These are phyloP conservation scores for Ammopiptanthus mongolicus DNA, from an alignment of 306 rosid species.

Conservation along the genomic window DNA sequence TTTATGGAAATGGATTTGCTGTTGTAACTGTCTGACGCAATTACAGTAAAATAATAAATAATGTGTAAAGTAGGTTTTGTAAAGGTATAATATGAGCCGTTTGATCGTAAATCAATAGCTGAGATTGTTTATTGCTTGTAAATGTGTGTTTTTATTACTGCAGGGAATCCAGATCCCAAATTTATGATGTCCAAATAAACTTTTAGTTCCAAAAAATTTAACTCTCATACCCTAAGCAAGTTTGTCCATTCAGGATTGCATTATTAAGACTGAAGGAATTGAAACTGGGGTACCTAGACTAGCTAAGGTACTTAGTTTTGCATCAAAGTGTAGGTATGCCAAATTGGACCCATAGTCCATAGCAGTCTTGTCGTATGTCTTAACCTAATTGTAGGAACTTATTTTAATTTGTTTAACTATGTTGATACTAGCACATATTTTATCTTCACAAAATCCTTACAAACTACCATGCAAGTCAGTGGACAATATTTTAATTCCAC, in stretches of 20 bases:
- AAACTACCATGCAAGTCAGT: not conserved
- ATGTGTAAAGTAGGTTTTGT: too few species aligned
- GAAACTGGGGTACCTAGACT: not conserved
- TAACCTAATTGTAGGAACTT: not conserved
- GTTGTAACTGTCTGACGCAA: too few species aligned
- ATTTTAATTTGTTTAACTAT: not conserved
- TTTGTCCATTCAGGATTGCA: constrained; percentile 23
- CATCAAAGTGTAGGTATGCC: constrained; percentile 17
- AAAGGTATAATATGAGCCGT: too few species aligned
- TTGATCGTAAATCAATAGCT: too few species aligned
- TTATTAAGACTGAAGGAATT: constrained; percentile 20
- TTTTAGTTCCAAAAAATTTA: not conserved
- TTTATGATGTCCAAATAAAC: too few species aligned
- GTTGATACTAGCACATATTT: not conserved
- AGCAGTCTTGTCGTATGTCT: constrained; percentile 18
- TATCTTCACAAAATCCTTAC: not conserved
- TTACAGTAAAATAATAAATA: too few species aligned
- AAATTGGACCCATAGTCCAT: constrained; percentile 10
- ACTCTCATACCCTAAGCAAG: constrained; percentile 12
- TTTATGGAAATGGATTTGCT: too few species aligned
- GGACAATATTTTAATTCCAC: not conserved
- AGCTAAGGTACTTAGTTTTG: constrained; percentile 8
- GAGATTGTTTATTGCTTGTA: too few species aligned
- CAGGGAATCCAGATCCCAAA: too few species aligned
- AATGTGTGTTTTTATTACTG: too few species aligned